A percentile compares a stretch with the other conserved stretches of the same genome.
Evolutionary conservation across 1,284 basidiomycete species (phyloP).

Genomic region (Pseudozyma hubeiensis): DNA sequence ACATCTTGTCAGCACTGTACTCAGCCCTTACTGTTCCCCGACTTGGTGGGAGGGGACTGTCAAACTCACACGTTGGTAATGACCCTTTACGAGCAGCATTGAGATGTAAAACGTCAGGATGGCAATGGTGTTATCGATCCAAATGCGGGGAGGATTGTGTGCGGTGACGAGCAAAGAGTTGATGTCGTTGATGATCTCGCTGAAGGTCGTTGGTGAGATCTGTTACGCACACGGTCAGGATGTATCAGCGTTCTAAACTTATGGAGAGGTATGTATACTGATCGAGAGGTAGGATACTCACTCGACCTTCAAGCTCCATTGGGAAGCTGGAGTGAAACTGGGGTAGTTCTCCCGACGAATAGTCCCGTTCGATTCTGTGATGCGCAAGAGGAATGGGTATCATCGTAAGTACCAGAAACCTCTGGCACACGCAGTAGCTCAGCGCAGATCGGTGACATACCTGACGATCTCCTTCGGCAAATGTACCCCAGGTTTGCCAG

Average conservation of each 20-base stretch:
- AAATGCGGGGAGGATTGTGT: conserved; percentile 35
- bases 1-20: too few relatives aligned
- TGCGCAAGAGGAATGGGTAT: not conserved
- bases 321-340: conserved; percentile 83
- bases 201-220: conserved; percentile 48
- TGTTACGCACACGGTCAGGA: not conserved
- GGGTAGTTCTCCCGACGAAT: conserved; percentile 80
- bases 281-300: conserved; percentile 64
- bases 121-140: conserved; percentile 50
- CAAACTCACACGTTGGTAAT: conserved; percentile 78
- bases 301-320: conserved; percentile 82
- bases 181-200: conserved; percentile 59
- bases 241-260: too few relatives aligned
- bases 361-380: conserved; percentile 80
- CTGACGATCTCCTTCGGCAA: conserved; percentile 83
- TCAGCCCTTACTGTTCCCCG: too few relatives aligned
- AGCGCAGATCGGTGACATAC: conserved; percentile 15
- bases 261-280: too few relatives aligned
- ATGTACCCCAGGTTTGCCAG: conserved; percentile 83
- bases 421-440: too few relatives aligned
- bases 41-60: not conserved
- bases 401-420: too few relatives aligned
- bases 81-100: conserved; percentile 74
- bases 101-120: conserved; percentile 68
- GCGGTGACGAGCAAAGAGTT: conserved; percentile 51